Base-by-base conservation (phyloP, 345 rosid genomes). In the Dipteronia dyeriana region DNA sequence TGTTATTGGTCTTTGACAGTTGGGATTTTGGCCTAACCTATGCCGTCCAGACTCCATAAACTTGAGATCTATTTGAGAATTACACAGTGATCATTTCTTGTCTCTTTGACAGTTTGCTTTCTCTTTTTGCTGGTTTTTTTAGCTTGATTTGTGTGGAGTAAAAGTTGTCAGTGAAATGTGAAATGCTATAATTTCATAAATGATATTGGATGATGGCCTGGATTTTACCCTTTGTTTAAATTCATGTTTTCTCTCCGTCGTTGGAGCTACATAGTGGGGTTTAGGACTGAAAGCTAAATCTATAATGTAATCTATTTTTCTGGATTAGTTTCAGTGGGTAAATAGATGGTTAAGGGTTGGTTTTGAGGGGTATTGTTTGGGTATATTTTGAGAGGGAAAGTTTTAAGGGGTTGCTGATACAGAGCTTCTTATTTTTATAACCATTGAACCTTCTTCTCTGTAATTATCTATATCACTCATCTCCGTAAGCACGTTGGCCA, bases 191-290 rank as follows among this genome's bases (percentile, higher is more conserved):
- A 56, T 25, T 43, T 66, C 22, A 38, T 66, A 25, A 2, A 13
- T 16, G 69, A 26, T 16, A 22, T 61, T 25, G 75, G 29, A 17
- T 70, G 62, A 53, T 29, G 74, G 56, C 63, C 47, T 29, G 59
- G 56, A 16, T 19, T 49, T 34, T 49, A 51, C 39, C 6, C 5
- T 8, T 26, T 51, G 12, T 23, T 62, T 29, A 25, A 22, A 45
- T 25, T 26, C 22, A 14, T 29, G n/a, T 5, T 6, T 3, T 14
- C 41, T 63, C 67, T 1, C 17, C 7, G 20, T 5, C 22, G 16
- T 13, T 62, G 66, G 66, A 23, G 5, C 41, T 71, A n/a, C 29
- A 29, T 14, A 25, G 38, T 62, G 66, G 19, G 4, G 3, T 31
- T 29, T 64, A 29, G 38, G 43, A 31, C 38, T 41, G 41, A 9